These are phyloP conservation scores for Cucurbita argyrosperma DNA, from an alignment of 306 rosid species.

Conservation along the genomic window DNA sequence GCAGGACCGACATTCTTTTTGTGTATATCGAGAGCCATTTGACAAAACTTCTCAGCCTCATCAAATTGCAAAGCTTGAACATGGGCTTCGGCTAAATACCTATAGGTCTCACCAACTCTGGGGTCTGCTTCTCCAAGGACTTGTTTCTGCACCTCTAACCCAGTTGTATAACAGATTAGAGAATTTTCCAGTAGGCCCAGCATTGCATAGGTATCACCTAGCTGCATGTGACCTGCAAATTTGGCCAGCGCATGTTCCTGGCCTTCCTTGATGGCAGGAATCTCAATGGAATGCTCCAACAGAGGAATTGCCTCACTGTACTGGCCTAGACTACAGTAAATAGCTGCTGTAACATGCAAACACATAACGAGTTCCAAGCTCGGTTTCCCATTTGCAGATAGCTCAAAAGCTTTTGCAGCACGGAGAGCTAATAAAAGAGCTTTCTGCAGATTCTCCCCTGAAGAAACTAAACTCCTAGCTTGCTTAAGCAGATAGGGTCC, in stretches of 20 bases:
- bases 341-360: conserved; percentile 67
- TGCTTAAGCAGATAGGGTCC: conserved; percentile 66
- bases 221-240: conserved; percentile 87
- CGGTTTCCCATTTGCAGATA: conserved; percentile 38
- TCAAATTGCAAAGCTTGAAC: conserved; percentile 76
- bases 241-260: conserved; percentile 66
- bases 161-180: conserved; percentile 49
- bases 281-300: conserved; percentile 53
- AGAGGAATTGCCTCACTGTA: conserved; percentile 61
- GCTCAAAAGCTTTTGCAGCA: conserved; percentile 54
- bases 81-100: conserved; percentile 90
- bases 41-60: conserved; percentile 74
- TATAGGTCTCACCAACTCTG: conserved; percentile 75
- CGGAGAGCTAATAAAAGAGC: conserved; percentile 74
- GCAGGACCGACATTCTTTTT: conserved; percentile 45
- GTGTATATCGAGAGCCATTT: conserved; percentile 75
- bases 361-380: conserved; percentile 78
- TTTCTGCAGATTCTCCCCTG: conserved; percentile 44
- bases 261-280: conserved; percentile 52
- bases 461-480: conserved; percentile 66
- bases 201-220: conserved; percentile 87
- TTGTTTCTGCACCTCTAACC: conserved; percentile 63
- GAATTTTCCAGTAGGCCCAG: conserved; percentile 81
- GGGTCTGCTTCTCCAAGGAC: conserved; percentile 73
- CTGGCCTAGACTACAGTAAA: conserved; percentile 62